Conservation (phyloP, 1,139 yeast species). For the Spathaspora sp. region DNA sequence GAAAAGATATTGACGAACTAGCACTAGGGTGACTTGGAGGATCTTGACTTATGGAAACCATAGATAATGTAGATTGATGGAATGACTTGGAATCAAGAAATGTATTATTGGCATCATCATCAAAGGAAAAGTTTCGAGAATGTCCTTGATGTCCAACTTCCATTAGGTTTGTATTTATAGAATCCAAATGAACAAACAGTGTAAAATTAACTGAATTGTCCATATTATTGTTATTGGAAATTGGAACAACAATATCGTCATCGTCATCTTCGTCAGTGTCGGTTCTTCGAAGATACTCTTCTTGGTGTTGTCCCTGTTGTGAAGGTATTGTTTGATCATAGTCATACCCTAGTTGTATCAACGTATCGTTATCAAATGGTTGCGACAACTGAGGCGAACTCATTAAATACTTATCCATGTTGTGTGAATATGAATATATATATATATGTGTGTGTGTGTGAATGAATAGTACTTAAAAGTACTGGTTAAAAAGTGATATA, state of each 20-base stretch:
- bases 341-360: slow-evolving; percentile 5
- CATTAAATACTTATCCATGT: slow-evolving; percentile 46
- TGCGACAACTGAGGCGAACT: slow-evolving; percentile 42
- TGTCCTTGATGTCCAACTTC: slow-evolving; percentile 11
- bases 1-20: slow-evolving; percentile 10
- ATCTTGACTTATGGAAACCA: slow-evolving; percentile 16
- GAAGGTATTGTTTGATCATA: slow-evolving; percentile 4
- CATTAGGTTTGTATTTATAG: slow-evolving; percentile 5
- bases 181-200: slow-evolving; percentile 6
- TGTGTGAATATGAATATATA: neutral
- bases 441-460: neutral
- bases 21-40: slow-evolving; percentile 12
- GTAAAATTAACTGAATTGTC: slow-evolving; percentile 2
- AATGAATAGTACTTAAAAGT: neutral
- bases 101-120: slow-evolving; percentile 19
- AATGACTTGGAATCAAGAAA: slow-evolving; percentile 6
- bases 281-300: slow-evolving; percentile 8
- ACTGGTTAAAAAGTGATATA: neutral
- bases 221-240: slow-evolving; percentile 18
- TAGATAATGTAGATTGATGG: slow-evolving; percentile 14
- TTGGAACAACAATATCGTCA: slow-evolving; percentile 24
- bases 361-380: slow-evolving; percentile 25
- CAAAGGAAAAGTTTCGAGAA: slow-evolving; percentile 29
- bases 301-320: slow-evolving; percentile 9
- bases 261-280: slow-evolving; percentile 9